A percentile compares a stretch with the other conserved stretches of the same genome.
Evolutionary conservation across 495 filamentous ascomycete species (phyloP).

Genomic region (Friedmanniomyces simplex): DNA sequence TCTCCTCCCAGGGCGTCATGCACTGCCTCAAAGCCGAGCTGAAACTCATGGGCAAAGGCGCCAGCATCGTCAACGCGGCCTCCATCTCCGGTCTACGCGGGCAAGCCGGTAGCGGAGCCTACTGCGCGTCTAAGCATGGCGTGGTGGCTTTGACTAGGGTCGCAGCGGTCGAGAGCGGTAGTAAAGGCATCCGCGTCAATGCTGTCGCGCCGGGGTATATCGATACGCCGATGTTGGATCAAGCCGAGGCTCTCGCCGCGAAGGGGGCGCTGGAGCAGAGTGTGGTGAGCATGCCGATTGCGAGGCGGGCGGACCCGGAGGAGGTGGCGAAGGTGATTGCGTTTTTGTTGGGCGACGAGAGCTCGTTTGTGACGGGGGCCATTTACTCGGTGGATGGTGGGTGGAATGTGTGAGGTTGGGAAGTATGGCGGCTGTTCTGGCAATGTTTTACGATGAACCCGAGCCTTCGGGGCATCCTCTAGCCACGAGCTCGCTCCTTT

Average conservation of each 20-base stretch:
- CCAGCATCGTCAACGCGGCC: slow-evolving; percentile 47
- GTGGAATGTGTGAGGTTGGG: slow-evolving; percentile 9
- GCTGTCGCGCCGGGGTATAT: slow-evolving; percentile 28
- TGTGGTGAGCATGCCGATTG: slow-evolving; percentile 21
- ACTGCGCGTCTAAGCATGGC: slow-evolving; percentile 45
- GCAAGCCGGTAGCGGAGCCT: slow-evolving; percentile 38
- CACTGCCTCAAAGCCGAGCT: slow-evolving; percentile 22
- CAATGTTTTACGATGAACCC: too few relatives aligned
- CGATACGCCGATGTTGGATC: slow-evolving; percentile 16
- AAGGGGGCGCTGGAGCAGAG: slow-evolving; percentile 2
- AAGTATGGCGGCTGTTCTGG: too few relatives aligned
- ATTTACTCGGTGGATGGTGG: slow-evolving; percentile 25
- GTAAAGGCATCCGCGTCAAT: slow-evolving; percentile 47
- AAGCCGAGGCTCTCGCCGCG: neutral
- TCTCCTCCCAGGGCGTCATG: slow-evolving; percentile 23
- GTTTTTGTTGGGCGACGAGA: slow-evolving; percentile 26
- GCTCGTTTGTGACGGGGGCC: slow-evolving; percentile 23
- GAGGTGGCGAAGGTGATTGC: slow-evolving; percentile 26
- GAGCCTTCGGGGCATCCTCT: too few relatives aligned
- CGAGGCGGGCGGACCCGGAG: slow-evolving; percentile 18
- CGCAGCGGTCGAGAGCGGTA: slow-evolving; percentile 48
- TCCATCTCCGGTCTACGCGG: slow-evolving; percentile 46
- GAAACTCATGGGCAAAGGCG: slow-evolving; percentile 7
- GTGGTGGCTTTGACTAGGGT: slow-evolving; percentile 49
- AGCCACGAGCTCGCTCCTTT: neutral